These are phyloP conservation scores for Prunella vulgaris DNA, from an alignment of 257 asterid genomes.

Conservation along the genomic window DNA sequence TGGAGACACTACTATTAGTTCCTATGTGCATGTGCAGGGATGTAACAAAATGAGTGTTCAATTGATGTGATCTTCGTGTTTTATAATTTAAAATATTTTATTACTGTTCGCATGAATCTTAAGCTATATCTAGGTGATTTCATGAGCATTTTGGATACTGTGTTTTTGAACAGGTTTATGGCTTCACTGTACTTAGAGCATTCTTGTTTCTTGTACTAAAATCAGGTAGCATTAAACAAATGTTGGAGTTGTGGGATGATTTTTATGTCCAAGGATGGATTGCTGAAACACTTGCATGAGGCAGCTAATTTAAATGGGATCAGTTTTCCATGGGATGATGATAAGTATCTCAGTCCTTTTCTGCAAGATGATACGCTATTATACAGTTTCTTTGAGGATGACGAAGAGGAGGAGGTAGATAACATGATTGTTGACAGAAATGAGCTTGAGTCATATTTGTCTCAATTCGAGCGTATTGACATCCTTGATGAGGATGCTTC, in stretches of 20 bases:
- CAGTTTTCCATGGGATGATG: conserved; percentile 69
- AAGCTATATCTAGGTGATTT: not conserved
- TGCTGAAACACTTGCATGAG: conserved; percentile 57
- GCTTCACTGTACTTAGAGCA: not conserved
- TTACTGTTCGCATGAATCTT: not conserved
- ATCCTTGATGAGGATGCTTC: conserved; percentile 37
- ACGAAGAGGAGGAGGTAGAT: conserved; percentile 52
- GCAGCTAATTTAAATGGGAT: conserved; percentile 23
- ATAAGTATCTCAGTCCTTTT: conserved; percentile 63
- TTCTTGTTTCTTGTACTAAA: conserved; percentile 2
- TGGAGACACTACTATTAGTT: not conserved
- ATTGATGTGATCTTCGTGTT: not conserved
- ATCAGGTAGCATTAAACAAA: conserved; percentile 59
- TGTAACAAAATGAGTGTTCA: not conserved
- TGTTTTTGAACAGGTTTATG: conserved; percentile 4
- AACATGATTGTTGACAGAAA: conserved; percentile 30
- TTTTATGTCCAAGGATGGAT: conserved; percentile 42
- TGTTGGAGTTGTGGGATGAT: conserved; percentile 62
- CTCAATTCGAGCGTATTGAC: conserved; percentile 44
- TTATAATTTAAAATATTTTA: not conserved
- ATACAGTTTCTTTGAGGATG: conserved; percentile 68
- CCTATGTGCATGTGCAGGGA: not conserved
- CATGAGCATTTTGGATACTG: conserved; percentile 1
- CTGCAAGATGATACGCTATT: conserved; percentile 78
- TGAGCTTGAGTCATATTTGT: conserved; percentile 40